These are phyloP conservation scores for Leishmania guyanensis DNA, from an alignment of 208 protist species.

Conservation along the genomic window DNA sequence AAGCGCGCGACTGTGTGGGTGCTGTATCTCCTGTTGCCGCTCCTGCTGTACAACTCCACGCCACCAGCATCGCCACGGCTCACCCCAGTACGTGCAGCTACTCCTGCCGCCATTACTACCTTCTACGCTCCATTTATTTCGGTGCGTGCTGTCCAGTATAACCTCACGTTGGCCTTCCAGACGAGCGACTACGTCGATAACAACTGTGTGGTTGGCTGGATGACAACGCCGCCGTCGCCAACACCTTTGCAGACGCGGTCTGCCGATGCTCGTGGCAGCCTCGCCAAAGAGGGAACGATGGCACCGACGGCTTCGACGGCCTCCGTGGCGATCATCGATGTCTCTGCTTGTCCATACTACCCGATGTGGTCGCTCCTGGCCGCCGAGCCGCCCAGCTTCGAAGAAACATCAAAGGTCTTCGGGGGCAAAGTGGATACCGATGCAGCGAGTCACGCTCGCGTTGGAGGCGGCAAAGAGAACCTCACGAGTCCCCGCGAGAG, in stretches of 20 bases:
- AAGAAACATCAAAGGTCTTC: not conserved
- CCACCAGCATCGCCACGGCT: not conserved
- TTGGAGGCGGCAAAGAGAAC: not conserved
- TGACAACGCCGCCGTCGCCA: not conserved
- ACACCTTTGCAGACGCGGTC: not conserved
- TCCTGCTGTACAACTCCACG: not conserved
- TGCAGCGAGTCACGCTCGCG: not conserved
- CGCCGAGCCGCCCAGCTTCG: not conserved
- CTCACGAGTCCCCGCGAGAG: not conserved
- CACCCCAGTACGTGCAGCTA: not conserved
- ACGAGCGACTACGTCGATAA: not conserved
- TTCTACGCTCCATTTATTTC: not conserved
- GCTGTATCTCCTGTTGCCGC: not conserved
- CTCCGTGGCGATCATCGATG: not conserved
- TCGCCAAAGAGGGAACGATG: not conserved
- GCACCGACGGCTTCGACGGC: not conserved
- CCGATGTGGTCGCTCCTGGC: conserved; percentile 1
- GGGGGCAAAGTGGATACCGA: not conserved
- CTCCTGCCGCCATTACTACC: too few relatives aligned
- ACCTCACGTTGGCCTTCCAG: conserved; percentile 1
- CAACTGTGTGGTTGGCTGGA: not conserved
- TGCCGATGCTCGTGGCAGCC: not conserved
- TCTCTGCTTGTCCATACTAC: conserved; percentile 5
- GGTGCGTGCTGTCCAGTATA: not conserved
- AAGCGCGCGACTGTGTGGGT: not conserved